Evolutionary conservation across 169 alveolate genomes (phyloP).

Genomic region (Babesia ovis): DNA sequence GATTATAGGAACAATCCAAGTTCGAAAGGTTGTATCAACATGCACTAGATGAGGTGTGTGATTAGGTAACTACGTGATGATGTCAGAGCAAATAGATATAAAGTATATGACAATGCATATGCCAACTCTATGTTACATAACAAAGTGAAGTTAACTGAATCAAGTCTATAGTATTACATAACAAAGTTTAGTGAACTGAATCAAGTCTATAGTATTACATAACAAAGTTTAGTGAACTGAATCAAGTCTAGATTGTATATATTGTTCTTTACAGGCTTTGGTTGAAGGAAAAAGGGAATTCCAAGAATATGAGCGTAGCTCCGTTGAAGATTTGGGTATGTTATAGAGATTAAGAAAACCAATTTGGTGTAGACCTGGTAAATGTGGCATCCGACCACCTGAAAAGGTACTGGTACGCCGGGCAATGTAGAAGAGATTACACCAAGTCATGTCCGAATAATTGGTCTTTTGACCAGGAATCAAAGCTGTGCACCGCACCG

Average conservation of each 20-base stretch:
- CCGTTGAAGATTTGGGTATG: slow-evolving; percentile 56
- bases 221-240: too few relatives aligned
- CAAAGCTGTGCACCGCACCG: slow-evolving; percentile 48
- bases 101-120: too few relatives aligned
- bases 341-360: neutral
- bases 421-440: slow-evolving; percentile 47
- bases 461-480: slow-evolving; percentile 11
- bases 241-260: neutral
- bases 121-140: too few relatives aligned
- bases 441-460: slow-evolving; percentile 55
- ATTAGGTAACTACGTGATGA: too few relatives aligned
- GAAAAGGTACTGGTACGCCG: slow-evolving; percentile 61
- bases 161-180: too few relatives aligned
- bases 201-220: too few relatives aligned
- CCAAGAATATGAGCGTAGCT: slow-evolving; percentile 15
- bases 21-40: slow-evolving; percentile 8
- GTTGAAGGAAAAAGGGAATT: slow-evolving; percentile 30
- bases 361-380: slow-evolving; percentile 21
- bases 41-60: slow-evolving; percentile 35
- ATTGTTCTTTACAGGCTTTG: slow-evolving; percentile 20
- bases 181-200: too few relatives aligned
- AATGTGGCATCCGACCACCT: slow-evolving; percentile 47
- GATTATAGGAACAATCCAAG: slow-evolving; percentile 13
- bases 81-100: too few relatives aligned
- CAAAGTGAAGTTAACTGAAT: too few relatives aligned